Evolutionary conservation across 305 asterid genomes (phyloP).

Genomic region (Fraxinus latifolia): DNA sequence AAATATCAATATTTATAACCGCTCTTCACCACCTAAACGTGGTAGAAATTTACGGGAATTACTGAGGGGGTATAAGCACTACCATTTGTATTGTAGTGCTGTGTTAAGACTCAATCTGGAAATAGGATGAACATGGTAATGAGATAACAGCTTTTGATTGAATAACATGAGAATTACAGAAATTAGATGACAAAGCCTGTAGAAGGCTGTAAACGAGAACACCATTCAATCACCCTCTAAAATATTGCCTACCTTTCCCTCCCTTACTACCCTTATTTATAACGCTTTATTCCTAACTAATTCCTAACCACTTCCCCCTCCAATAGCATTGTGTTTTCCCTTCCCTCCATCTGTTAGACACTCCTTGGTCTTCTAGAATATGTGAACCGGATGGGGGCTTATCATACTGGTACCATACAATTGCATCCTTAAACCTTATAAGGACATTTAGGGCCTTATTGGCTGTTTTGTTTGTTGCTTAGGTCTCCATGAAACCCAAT

Average conservation of each 20-base stretch:
- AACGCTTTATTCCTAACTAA: neutral
- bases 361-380: neutral
- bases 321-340: neutral
- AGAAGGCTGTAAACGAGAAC: neutral
- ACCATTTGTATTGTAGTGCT: neutral
- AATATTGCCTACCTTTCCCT: neutral
- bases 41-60: neutral
- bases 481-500: neutral
- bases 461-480: neutral
- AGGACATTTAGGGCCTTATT: neutral
- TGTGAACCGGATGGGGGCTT: neutral
- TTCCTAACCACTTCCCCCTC: neutral
- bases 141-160: conserved; percentile 26
- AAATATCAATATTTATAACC: neutral
- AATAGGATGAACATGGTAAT: conserved; percentile 23
- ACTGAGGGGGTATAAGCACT: neutral
- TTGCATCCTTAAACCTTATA: neutral
- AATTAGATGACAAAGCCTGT: neutral
- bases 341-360: neutral
- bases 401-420: neutral
- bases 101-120: conserved; percentile 20
- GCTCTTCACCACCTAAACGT: neutral
- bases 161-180: conserved; percentile 38
- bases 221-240: neutral
- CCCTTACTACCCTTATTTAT: neutral